Evolutionary conservation across 495 filamentous ascomycete genomes (phyloP), one percentile per base, ranked within the genome.

Genomic region (Aspergillus nidulans): DNA sequence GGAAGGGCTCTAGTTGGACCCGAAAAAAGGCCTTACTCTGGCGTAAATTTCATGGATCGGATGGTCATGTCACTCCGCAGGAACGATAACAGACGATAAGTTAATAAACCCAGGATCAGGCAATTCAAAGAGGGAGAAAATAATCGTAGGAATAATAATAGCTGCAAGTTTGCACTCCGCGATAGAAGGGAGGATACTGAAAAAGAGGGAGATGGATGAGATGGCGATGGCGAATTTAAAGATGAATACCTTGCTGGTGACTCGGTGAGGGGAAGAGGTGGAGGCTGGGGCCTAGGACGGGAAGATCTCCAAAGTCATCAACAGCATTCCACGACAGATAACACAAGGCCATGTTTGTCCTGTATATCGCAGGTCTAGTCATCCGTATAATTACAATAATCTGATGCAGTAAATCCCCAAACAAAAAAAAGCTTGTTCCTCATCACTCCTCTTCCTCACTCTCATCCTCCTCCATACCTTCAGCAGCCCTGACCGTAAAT

Each of bases 381-480:
- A 55, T 48, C 46, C 52, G 34, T 57, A 63, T 64, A 59, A 60
- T 60, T 62, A 66, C 60, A 57, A 54, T 57, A 60, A 46, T 52
- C 61, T 47, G 21, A 40, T 43, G 50, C 52, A 46, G 21, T 56
- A 48, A 36, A 30, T 59, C 58, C 62, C 49, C 52, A 45, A 52
- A 30, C 56, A 60, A 50, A 15, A 56, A 18, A 49, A 49, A 39
- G 18, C 10, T 48, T 28, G 12, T 41, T 20, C 6, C 32, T 32
- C 19, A 25, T 57, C 82, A 77, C 49, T 85, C 84, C 39, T 87
- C 86, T 24, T 87, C 87, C 6, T 90, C 87, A 1, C 89, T 88
- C 23, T 91, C 88, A 68, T 96, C 91, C 56, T 96, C 91, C 52
- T 97, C 94, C 91, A 92, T 92, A 3, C 91, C 91, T 70, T 97